Percentiles rank a stretch among this genome's conserved stretches.
Conservation (phyloP, 169 alveolate genomes). For the Amoebophrya sp. region DNA sequence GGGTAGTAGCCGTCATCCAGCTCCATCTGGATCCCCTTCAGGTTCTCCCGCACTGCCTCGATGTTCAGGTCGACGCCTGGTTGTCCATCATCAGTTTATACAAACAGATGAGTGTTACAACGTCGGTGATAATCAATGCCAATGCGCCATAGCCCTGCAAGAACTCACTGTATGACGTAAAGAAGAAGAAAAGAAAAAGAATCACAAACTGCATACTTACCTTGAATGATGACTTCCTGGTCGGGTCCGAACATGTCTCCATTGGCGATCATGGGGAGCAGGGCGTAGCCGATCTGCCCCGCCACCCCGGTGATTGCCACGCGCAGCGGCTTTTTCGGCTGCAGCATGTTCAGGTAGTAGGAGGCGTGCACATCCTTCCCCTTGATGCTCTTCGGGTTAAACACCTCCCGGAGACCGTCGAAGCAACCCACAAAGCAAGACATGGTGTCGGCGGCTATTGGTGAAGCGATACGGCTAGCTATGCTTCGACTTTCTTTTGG, state of each 20-base stretch:
- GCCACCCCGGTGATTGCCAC: neutral
- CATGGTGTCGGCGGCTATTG: too few relatives aligned
- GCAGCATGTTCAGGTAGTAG: neutral
- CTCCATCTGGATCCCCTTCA: conserved; percentile 65
- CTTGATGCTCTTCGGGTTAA: neutral
- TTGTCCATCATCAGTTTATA: too few relatives aligned
- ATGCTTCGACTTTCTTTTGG: too few relatives aligned
- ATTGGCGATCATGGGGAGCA: neutral
- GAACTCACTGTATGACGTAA: too few relatives aligned
- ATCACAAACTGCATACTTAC: too few relatives aligned
- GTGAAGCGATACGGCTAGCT: too few relatives aligned
- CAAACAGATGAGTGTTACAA: too few relatives aligned
- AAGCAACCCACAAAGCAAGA: neutral
- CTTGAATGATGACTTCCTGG: neutral
- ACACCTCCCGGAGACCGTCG: neutral
- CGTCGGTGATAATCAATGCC: too few relatives aligned
- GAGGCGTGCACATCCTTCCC: neutral
- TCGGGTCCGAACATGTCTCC: neutral
- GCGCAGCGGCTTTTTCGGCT: neutral
- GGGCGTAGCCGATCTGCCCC: neutral
- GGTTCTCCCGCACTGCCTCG: neutral
- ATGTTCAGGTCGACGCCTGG: neutral
- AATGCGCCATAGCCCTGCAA: too few relatives aligned
- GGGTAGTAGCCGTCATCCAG: conserved; percentile 66
- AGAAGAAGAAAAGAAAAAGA: too few relatives aligned